Conservation (phyloP, 495 filamentous ascomycete species). For the Podospora didyma region DNA sequence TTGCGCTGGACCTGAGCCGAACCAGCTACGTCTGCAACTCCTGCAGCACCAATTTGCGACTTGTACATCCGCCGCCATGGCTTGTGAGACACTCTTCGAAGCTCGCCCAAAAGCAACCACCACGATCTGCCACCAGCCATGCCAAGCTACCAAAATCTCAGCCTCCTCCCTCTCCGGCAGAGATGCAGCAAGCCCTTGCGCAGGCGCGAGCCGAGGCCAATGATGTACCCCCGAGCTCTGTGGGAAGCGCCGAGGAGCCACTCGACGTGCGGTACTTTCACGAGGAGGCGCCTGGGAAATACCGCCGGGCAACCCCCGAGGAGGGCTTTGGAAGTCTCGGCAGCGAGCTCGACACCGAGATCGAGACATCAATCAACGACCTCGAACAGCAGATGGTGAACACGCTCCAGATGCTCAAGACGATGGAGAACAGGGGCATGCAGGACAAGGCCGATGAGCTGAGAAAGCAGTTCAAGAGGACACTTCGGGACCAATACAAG, state of each 20-base stretch:
- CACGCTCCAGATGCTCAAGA: slow-evolving; percentile 31
- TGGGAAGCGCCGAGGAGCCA: neutral
- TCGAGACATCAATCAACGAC: slow-evolving; percentile 38
- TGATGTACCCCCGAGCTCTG: neutral
- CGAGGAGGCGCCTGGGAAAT: slow-evolving; percentile 39
- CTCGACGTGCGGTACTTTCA: slow-evolving; percentile 39
- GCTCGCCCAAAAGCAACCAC: slow-evolving; percentile 5
- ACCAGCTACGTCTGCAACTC: slow-evolving; percentile 33
- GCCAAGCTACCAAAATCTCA: neutral
- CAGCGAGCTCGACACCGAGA: slow-evolving; percentile 41
- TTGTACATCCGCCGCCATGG: slow-evolving; percentile 16
- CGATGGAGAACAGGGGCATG: slow-evolving; percentile 32
- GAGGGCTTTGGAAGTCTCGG: slow-evolving; percentile 37
- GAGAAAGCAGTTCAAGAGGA: slow-evolving; percentile 28
- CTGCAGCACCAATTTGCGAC: slow-evolving; percentile 24
- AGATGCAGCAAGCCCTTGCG: neutral
- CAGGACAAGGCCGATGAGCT: slow-evolving; percentile 32
- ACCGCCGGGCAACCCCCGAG: slow-evolving; percentile 26
- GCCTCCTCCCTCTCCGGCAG: neutral
- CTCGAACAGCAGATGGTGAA: slow-evolving; percentile 53
- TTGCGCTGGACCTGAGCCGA: slow-evolving; percentile 23
- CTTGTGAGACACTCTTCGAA: slow-evolving; percentile 17
- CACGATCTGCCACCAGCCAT: neutral
- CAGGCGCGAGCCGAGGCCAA: neutral
- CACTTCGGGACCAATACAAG: slow-evolving; percentile 34